These are phyloP conservation scores for Pyropia yezoensis DNA, from an alignment of 23 red algal species.

Conservation along the genomic window DNA sequence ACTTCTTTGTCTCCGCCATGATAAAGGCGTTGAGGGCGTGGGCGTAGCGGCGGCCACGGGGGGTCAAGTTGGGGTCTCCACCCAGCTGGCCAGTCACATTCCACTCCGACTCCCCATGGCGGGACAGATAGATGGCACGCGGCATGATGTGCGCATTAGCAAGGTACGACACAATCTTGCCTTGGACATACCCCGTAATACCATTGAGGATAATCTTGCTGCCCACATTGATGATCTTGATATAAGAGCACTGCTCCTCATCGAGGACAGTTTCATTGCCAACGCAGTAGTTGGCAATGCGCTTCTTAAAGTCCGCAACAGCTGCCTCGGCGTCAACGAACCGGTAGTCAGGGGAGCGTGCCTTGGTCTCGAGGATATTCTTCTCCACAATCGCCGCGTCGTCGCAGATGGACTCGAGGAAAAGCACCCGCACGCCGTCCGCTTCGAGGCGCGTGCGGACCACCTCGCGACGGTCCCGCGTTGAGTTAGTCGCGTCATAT, in stretches of 20 bases:
- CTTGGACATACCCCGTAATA: constrained; percentile 82
- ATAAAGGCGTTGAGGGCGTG: constrained; percentile 53
- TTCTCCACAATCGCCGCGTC: constrained; percentile 85
- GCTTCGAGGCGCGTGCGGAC: constrained; percentile 73
- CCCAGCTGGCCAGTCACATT: constrained; percentile 96
- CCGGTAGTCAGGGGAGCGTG: constrained; percentile 80
- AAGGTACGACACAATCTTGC: constrained; percentile 94
- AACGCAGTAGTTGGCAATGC: constrained; percentile 65
- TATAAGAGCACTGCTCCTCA: constrained; percentile 59
- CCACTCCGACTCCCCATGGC: constrained; percentile 96
- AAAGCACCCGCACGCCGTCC: constrained; percentile 85
- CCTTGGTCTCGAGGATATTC: constrained; percentile 92
- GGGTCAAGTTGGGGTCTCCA: constrained; percentile 82
- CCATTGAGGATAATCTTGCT: constrained; percentile 77
- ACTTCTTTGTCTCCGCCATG: constrained; percentile 31
- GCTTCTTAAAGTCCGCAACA: constrained; percentile 77
- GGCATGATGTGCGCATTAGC: constrained; percentile 84
- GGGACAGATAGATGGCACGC: constrained; percentile 80
- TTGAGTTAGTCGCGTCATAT: constrained; percentile 96
- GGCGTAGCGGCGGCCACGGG: constrained; percentile 66
- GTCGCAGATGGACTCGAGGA: constrained; percentile 82
- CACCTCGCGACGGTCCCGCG: constrained; percentile 49
- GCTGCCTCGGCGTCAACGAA: constrained; percentile 75
- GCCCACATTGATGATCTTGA: constrained; percentile 90
- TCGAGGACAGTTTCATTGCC: constrained; percentile 69